A percentile compares a stretch with the other conserved stretches of the same genome.
Conservation (phyloP, 306 rosid genomes). For the Erythrophleum fordii region DNA sequence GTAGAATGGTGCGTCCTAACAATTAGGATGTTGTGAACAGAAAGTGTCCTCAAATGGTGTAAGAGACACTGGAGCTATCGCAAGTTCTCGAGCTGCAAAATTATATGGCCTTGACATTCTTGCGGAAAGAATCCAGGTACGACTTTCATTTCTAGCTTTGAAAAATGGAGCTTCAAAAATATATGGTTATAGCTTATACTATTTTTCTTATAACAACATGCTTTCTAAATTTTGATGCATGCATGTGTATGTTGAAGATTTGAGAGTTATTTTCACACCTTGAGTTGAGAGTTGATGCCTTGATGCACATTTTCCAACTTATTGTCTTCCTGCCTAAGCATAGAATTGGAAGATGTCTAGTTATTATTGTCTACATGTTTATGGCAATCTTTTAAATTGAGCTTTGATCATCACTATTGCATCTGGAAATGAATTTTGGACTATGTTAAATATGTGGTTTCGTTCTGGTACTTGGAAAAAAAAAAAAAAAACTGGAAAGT, state of each 20-base stretch:
- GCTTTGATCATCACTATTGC: background rate
- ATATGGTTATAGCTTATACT: background rate
- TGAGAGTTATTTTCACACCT: background rate
- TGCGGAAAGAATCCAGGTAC: conserved; percentile 72
- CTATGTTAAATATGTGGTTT: background rate
- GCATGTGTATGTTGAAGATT: background rate
- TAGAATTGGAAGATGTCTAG: background rate
- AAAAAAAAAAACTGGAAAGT: background rate
- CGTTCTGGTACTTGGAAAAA: background rate
- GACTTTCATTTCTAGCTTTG: conserved; percentile 23
- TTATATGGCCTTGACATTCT: conserved; percentile 82
- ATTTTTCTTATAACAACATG: conserved; percentile 8
- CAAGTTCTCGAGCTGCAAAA: conserved; percentile 85
- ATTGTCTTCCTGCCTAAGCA: background rate
- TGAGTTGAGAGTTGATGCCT: conserved; percentile 12
- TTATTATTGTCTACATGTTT: background rate
- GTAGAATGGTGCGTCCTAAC: conserved; percentile 32
- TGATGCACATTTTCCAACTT: background rate
- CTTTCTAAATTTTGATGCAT: background rate
- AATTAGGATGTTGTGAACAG: conserved; percentile 50
- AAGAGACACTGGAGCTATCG: conserved; percentile 79
- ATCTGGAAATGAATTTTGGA: background rate
- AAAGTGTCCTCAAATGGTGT: conserved; percentile 57
- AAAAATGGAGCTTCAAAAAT: conserved; percentile 28
- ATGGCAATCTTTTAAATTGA: background rate